A percentile compares a stretch with the other conserved stretches of the same genome.
phyloP scores from a whole-genome alignment of 2,329 filamentous ascomycete species.

The Colletotrichum horii region DNA sequence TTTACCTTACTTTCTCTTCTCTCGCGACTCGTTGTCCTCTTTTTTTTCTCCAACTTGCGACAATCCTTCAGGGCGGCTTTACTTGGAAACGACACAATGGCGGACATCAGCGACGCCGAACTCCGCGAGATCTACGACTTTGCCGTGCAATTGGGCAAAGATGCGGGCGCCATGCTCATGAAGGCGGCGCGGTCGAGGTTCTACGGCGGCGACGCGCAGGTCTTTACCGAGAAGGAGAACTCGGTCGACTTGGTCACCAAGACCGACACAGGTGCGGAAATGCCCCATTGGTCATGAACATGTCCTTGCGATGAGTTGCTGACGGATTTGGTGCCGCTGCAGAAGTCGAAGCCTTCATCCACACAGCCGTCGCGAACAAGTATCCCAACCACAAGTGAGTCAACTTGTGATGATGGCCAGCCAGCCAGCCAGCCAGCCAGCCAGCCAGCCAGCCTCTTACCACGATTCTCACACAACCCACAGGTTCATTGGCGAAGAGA shows the following conservation, averaged over 20 bases:
- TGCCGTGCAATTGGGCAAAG: constrained; percentile 71
- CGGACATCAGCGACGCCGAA: constrained; percentile 45
- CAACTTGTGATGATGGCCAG: background rate
- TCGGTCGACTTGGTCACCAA: constrained; percentile 80
- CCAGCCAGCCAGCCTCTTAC: background rate
- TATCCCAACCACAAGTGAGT: constrained; percentile 72
- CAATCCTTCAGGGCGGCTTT: background rate
- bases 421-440: background rate
- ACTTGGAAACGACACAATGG: constrained; percentile 3
- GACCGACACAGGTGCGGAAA: constrained; percentile 68
- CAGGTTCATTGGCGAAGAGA: constrained; percentile 80
- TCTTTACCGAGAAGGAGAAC: constrained; percentile 71
- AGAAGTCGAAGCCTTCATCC: constrained; percentile 78
- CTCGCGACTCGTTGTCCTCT: background rate
- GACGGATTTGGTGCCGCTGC: background rate
- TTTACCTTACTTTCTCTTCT: background rate
- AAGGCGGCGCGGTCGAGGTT: constrained; percentile 65
- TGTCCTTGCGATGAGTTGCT: background rate
- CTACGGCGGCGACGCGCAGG: constrained; percentile 38
- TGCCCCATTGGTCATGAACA: background rate
- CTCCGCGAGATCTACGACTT: constrained; percentile 73
- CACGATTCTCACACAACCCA: background rate
- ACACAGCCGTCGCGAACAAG: constrained; percentile 57
- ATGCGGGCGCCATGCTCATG: constrained; percentile 72
- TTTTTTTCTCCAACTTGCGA: background rate